Percentiles rank a stretch among this genome's conserved stretches.
These are phyloP conservation scores for Penicillium sp. DNA, from an alignment of 2,329 filamentous ascomycete genomes.

Conservation along the genomic window DNA sequence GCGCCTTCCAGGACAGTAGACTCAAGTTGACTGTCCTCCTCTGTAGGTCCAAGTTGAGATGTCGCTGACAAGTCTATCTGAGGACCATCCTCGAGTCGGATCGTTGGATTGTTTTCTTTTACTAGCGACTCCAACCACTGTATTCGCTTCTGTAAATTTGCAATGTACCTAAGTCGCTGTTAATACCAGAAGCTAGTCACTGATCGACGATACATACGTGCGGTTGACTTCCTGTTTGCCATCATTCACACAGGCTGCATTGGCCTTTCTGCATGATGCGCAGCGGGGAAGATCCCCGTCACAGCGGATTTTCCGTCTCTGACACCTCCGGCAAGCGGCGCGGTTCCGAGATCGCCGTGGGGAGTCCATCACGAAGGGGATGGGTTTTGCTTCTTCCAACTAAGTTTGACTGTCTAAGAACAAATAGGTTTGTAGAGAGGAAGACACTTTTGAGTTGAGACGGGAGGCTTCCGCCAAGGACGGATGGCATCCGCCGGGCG, in stretches of 20 bases:
- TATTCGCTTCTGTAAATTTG: conserved; percentile 44
- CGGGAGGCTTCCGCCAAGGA: conserved; percentile 4
- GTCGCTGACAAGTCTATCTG: conserved; percentile 10
- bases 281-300: conserved; percentile 47
- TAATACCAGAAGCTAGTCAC: not conserved
- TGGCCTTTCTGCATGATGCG: conserved; percentile 47
- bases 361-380: conserved; percentile 23
- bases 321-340: conserved; percentile 42
- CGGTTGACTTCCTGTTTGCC: conserved; percentile 47
- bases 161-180: conserved; percentile 31
- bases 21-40: conserved; percentile 1
- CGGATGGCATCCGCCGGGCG: conserved; percentile 1
- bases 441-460: not conserved
- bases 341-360: conserved; percentile 32
- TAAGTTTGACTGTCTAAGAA: not conserved
- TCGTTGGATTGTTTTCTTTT: conserved; percentile 42
- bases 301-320: conserved; percentile 53
- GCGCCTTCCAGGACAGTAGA: not conserved
- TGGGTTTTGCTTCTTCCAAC: not conserved
- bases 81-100: conserved; percentile 39
- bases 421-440: not conserved
- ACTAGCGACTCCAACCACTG: conserved; percentile 51
- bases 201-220: conserved; percentile 30
- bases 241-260: conserved; percentile 46
- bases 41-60: not conserved